Evolutionary conservation across 352 stramenopile species (phyloP), one percentile per base, ranked within the genome.

Genomic region (Phytopythium kandeliae): DNA sequence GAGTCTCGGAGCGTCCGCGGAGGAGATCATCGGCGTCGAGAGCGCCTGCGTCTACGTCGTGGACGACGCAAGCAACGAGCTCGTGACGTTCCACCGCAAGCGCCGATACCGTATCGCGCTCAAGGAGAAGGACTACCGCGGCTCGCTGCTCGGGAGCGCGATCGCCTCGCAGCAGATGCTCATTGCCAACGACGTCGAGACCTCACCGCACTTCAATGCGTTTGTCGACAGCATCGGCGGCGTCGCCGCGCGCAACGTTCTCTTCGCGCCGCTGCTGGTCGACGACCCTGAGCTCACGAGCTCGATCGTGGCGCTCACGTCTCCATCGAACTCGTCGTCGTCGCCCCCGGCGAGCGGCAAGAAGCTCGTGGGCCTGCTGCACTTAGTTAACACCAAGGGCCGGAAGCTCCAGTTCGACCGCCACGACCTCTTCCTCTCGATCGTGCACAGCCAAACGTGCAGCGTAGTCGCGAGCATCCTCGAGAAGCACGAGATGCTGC

Each of bases 21-120:
- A 91, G 41, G 74, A 79, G 30, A 85, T 91, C 30, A 82, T 91
- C 30, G 77, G 79, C 26, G 79, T 89, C 21, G 74, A 91, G 50
- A 60, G 71, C 13, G 79, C 79, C 3, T 73, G 69, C 9, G 66
- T 91, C 4, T 91, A 91, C 48, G 63, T 91, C 0, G 53, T 79
- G 3, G 71, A 85, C 42, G 49, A 65, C 13, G 28, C 58, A 12
- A 66, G 56, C 0, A 54, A 65, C 3, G 79, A 91, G 19, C 56
- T 91, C 17, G 63, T 84, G 21, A 91, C 77, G 11, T 87, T 86
- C 48, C 79, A 91, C 40, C 77, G 74, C 51, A 85, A 86, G 45
- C 71, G 77, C 1, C 75, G 73, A 6, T 78, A 86, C 54, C 62
- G 69, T 15, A 81, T 87, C 40, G 62, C 69, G 1, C 19, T 91